Conservation (phyloP, 305 asterid species). For the Fraxinus xanthoxyloides region DNA sequence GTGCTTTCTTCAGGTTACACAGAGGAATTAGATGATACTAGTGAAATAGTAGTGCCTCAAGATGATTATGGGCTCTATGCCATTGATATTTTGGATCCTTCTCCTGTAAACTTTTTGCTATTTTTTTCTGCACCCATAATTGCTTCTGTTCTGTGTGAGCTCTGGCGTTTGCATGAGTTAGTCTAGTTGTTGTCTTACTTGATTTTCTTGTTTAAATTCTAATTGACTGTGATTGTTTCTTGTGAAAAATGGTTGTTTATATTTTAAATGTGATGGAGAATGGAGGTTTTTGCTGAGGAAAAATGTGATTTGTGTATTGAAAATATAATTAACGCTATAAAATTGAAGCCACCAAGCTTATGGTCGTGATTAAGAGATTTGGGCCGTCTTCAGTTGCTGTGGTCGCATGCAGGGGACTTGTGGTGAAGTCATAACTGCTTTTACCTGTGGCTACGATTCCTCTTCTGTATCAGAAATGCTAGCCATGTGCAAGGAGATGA, state of each 20-base stretch:
- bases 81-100: slow-evolving; percentile 93
- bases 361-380: neutral
- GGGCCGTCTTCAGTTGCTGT: neutral
- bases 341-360: neutral
- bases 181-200: neutral
- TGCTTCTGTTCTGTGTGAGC: neutral
- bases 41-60: slow-evolving; percentile 75
- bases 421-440: neutral
- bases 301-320: neutral
- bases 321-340: neutral
- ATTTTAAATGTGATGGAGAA: neutral
- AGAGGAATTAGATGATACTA: slow-evolving; percentile 61
- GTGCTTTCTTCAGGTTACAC: slow-evolving; percentile 58
- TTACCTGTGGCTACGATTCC: neutral
- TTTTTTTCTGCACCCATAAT: neutral
- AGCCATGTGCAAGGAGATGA: neutral
- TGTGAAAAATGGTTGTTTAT: neutral
- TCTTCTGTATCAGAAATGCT: neutral
- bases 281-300: neutral
- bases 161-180: neutral
- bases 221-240: neutral
- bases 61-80: slow-evolving; percentile 97
- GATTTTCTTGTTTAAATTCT: neutral
- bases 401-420: neutral
- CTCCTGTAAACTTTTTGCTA: slow-evolving; percentile 42